phyloP scores from a whole-genome alignment of 805 yeast genomes.

The Pichia gijzeniarum region DNA sequence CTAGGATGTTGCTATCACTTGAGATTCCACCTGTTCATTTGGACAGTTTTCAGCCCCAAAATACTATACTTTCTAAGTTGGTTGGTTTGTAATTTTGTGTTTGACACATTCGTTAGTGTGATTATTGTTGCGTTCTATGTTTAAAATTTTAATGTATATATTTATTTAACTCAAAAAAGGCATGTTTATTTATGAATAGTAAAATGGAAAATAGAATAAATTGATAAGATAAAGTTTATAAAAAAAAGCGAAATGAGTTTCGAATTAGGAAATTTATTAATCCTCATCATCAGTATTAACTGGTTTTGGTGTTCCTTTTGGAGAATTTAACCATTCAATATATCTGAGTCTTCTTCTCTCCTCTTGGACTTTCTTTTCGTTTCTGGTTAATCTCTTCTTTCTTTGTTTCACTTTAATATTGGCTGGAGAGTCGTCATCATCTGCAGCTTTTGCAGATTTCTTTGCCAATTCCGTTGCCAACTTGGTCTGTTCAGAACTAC shows the following conservation, averaged over 20 bases:
- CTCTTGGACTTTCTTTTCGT: conserved; percentile 85
- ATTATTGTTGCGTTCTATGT: conserved; percentile 18
- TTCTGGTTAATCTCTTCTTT: conserved; percentile 97
- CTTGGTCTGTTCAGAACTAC: conserved; percentile 36
- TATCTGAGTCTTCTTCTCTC: conserved; percentile 93
- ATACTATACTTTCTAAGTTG: conserved; percentile 74
- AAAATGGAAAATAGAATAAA: conserved; percentile 7
- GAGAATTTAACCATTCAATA: conserved; percentile 89
- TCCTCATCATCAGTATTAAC: conserved; percentile 89
- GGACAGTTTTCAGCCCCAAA: conserved; percentile 98
- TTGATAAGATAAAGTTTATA: neutral
- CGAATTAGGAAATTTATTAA: neutral
- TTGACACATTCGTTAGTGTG: conserved; percentile 30
- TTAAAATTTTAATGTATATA: too few relatives aligned
- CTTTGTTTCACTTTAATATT: conserved; percentile 79
- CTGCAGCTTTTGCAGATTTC: conserved; percentile 42
- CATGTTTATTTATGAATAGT: neutral
- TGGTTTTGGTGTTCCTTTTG: conserved; percentile 97
- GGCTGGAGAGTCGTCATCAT: conserved; percentile 79
- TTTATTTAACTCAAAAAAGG: too few relatives aligned
- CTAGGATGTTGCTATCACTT: conserved; percentile 64
- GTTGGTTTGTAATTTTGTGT: conserved; percentile 45
- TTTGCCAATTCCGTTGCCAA: conserved; percentile 41
- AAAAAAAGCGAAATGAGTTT: neutral
- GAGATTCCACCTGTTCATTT: conserved; percentile 83